Evolutionary conservation across 106 monocot species (phyloP).

Genomic region (Platanthera guangdongensis): DNA sequence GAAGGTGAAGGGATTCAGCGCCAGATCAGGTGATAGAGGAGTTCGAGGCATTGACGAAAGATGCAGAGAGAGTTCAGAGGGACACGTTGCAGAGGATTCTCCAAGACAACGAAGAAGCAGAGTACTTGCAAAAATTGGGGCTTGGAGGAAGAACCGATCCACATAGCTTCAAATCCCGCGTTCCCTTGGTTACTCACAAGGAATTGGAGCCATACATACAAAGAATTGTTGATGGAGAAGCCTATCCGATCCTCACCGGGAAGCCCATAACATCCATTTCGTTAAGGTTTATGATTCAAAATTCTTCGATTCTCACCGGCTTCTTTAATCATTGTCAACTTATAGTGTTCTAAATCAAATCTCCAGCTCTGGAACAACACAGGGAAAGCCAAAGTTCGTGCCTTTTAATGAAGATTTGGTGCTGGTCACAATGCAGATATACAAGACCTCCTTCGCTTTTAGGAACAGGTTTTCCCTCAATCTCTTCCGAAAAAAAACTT

Average conservation of each 20-base stretch:
- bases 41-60: slow-evolving; percentile 59
- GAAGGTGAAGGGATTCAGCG: slow-evolving; percentile 31
- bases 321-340: too few species aligned
- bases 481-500: too few species aligned
- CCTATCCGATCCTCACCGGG: slow-evolving; percentile 55
- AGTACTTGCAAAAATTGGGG: slow-evolving; percentile 67
- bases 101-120: slow-evolving; percentile 51
- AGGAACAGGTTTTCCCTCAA: slow-evolving; percentile 32
- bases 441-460: slow-evolving; percentile 44
- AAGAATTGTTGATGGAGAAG: slow-evolving; percentile 69
- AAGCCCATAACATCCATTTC: slow-evolving; percentile 63
- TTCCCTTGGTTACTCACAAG: slow-evolving; percentile 62
- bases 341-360: neutral
- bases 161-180: slow-evolving; percentile 59
- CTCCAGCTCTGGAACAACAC: slow-evolving; percentile 12
- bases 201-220: slow-evolving; percentile 74
- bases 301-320: neutral
- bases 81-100: slow-evolving; percentile 68
- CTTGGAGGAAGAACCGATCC: slow-evolving; percentile 65
- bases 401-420: slow-evolving; percentile 51
- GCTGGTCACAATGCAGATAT: slow-evolving; percentile 48
- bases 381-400: slow-evolving; percentile 47
- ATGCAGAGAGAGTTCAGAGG: slow-evolving; percentile 55
- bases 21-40: slow-evolving; percentile 49
- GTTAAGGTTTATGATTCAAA: slow-evolving; percentile 42